phyloP scores from a whole-genome alignment of 2,329 filamentous ascomycete species.

The Penicillium sp. region DNA sequence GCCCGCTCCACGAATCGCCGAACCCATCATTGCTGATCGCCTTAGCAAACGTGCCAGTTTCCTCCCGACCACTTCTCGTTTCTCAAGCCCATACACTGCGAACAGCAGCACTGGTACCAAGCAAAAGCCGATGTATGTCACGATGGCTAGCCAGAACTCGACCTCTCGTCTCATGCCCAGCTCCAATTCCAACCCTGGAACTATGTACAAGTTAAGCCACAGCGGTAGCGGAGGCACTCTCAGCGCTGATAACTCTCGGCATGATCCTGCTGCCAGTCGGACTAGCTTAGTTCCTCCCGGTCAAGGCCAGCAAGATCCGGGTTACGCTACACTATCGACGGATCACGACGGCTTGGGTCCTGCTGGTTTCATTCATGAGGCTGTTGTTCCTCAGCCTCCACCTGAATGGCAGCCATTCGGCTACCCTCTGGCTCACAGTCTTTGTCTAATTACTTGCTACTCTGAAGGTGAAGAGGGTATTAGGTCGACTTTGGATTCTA shows the following conservation, averaged over 20 bases:
- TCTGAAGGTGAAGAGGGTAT: slow-evolving; percentile 93
- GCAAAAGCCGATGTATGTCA: slow-evolving; percentile 67
- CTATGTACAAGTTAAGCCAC: slow-evolving; percentile 64
- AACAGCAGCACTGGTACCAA: slow-evolving; percentile 48
- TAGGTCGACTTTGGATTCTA: slow-evolving; percentile 89
- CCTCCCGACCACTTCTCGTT: slow-evolving; percentile 88
- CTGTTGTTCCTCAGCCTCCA: slow-evolving; percentile 92
- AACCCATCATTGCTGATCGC: slow-evolving; percentile 69
- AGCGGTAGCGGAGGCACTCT: slow-evolving; percentile 60
- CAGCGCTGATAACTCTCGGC: slow-evolving; percentile 45
- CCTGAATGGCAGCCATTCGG: slow-evolving; percentile 97
- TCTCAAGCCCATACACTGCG: slow-evolving; percentile 83
- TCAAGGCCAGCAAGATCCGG: slow-evolving; percentile 40
- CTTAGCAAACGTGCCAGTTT: slow-evolving; percentile 82
- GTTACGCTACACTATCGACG: slow-evolving; percentile 56
- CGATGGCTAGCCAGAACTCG: slow-evolving; percentile 89
- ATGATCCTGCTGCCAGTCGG: slow-evolving; percentile 44
- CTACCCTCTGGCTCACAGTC: slow-evolving; percentile 87
- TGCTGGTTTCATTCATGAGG: slow-evolving; percentile 92
- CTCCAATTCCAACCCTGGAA: slow-evolving; percentile 48
- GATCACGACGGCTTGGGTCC: slow-evolving; percentile 74
- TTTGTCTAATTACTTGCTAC: slow-evolving; percentile 94
- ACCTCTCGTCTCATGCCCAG: slow-evolving; percentile 67
- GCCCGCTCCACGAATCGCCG: slow-evolving; percentile 77
- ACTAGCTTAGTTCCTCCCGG: slow-evolving; percentile 63